phyloP scores from a whole-genome alignment of 169 alveolate genomes.

The Plasmodium cynomolgi region DNA sequence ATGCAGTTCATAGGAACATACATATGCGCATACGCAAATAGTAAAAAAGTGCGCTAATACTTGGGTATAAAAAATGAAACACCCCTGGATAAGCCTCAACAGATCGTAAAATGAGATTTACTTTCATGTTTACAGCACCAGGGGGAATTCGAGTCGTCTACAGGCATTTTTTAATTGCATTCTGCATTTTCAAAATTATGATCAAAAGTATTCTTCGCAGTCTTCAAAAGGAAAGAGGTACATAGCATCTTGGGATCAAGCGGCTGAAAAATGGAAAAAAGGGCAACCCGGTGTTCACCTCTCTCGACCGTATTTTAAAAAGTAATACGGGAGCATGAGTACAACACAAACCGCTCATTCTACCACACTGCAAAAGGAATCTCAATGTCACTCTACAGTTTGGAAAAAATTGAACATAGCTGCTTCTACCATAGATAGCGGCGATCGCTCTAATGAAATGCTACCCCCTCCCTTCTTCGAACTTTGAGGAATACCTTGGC shows the following conservation, averaged over 20 bases:
- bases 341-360: neutral
- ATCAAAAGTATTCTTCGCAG: neutral
- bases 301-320: neutral
- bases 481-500: neutral
- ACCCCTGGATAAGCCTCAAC: neutral
- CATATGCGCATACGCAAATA: neutral
- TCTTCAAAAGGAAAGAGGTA: neutral
- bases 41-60: neutral
- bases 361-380: constrained; percentile 3
- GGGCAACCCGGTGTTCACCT: constrained; percentile 2
- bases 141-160: constrained; percentile 8
- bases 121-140: constrained; percentile 69
- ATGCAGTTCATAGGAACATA: neutral
- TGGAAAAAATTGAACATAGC: constrained; percentile 1
- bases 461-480: neutral
- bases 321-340: neutral
- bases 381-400: constrained; percentile 1
- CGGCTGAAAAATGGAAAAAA: neutral
- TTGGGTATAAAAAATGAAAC: neutral
- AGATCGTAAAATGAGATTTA: constrained; percentile 38
- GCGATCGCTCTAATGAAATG: neutral
- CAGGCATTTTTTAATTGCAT: constrained; percentile 6
- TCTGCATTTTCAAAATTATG: neutral
- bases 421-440: constrained; percentile 11
- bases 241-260: neutral